Base-by-base conservation (phyloP, 169 alveolate species). In the Plasmodium knowlesi region DNA sequence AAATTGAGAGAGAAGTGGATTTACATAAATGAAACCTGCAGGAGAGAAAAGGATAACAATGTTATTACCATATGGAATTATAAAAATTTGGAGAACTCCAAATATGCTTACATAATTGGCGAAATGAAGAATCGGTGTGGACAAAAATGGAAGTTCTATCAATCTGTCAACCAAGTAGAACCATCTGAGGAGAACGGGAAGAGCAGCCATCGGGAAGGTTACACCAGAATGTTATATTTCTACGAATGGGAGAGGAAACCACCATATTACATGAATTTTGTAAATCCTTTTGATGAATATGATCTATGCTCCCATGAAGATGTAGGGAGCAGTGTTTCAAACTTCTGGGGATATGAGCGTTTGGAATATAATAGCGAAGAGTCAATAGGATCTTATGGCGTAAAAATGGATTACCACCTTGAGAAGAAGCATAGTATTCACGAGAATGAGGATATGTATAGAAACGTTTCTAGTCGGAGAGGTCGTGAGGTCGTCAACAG, bases 11-110 rank as follows among this genome's bases (percentile, higher is more conserved):
- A 43, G 9, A 72, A 72, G 50, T 73, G 67, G 25, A 37, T 74
- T 30, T 84, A 84, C 93, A 16, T 84, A 84, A 73, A 53, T 72
- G 67, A 14, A 84, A 53, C 50, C 32, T 8, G 34, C 25, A 72
- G 53, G 16, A 19, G 71, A 73, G 78, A 84, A 28, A 43, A 30
- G 12, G 71, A 61, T 37, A 46, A 12, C 61, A 54, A 30, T 72
- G 30, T 10, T 19, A 84, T 84, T 25, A 72, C 80, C 72, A 10
- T 84, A 46, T 73, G 39, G 71, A 84, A 74, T 32, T 84, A 84
- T 14, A 46, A 84, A 84, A n/a, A 50, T 53, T 46, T 84, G 78
- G 93, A 84, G 78, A 22, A 50, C 61, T 84, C 93, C 19, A 84
- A 73, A 73, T 84, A 84, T 84, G 28, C 22, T 6, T 73, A 84